phyloP scores from a whole-genome alignment of 208 protist genomes.

The Acanthamoeba healyi region DNA sequence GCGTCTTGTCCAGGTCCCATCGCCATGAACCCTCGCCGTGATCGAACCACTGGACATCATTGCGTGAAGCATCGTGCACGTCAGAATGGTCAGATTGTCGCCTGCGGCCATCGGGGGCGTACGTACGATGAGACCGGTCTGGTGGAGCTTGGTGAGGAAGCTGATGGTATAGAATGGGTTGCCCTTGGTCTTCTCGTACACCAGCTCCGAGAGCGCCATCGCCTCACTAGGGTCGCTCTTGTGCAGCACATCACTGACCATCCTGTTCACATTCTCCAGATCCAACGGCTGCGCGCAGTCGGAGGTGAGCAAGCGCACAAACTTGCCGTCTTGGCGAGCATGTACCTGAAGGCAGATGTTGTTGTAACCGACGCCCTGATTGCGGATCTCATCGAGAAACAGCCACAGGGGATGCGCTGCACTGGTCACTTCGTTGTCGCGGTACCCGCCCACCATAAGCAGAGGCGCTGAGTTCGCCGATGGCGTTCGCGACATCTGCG shows the following conservation, averaged over 20 bases:
- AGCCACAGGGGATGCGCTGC: neutral
- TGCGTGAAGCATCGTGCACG: too few relatives aligned
- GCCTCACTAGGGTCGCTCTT: too few relatives aligned
- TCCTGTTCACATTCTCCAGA: neutral
- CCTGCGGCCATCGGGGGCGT: too few relatives aligned
- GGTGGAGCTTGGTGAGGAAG: conserved; percentile 54
- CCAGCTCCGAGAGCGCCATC: neutral
- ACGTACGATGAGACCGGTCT: neutral
- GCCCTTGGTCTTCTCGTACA: conserved; percentile 51
- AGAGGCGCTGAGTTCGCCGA: too few relatives aligned
- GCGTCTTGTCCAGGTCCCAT: conserved; percentile 47
- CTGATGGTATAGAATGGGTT: conserved; percentile 59
- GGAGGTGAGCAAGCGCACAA: too few relatives aligned
- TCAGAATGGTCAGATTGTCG: too few relatives aligned
- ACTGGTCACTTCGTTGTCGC: conserved; percentile 58
- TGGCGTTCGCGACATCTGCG: too few relatives aligned
- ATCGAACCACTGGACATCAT: conserved; percentile 28
- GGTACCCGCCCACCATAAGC: conserved; percentile 43
- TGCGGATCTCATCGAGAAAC: conserved; percentile 22
- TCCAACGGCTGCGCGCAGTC: neutral
- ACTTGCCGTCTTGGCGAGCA: neutral
- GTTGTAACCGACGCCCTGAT: neutral
- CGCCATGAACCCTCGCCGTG: neutral
- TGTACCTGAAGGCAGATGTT: neutral
- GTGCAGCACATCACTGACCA: conserved; percentile 23